Conservation (phyloP, 495 filamentous ascomycete species). For the Penicillium goetzii region DNA sequence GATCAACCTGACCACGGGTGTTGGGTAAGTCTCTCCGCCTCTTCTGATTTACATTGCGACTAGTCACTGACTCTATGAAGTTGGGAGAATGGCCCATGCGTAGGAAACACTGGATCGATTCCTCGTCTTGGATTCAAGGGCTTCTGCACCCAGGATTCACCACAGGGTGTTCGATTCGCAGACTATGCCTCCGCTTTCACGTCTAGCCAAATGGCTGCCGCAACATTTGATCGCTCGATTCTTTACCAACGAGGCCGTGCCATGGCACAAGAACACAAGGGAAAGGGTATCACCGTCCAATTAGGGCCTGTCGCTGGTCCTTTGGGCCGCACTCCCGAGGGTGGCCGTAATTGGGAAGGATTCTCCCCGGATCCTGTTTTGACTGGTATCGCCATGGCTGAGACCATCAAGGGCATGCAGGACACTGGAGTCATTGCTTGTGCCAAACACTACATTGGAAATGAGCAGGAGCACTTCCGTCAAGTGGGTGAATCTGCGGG, state of each 20-base stretch:
- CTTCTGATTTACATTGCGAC: background rate
- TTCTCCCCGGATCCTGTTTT: conserved; percentile 69
- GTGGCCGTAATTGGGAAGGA: conserved; percentile 70
- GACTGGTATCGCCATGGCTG: conserved; percentile 54
- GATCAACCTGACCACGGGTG: conserved; percentile 21
- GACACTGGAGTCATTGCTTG: conserved; percentile 57
- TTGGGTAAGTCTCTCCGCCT: conserved; percentile 11
- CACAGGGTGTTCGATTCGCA: conserved; percentile 52
- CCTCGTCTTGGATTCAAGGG: conserved; percentile 47
- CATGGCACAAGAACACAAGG: conserved; percentile 57
- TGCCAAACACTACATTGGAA: conserved; percentile 62
- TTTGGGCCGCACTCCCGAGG: conserved; percentile 32
- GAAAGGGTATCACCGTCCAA: conserved; percentile 50
- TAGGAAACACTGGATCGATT: conserved; percentile 68
- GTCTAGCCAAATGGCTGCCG: conserved; percentile 61
- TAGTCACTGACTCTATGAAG: conserved; percentile 2
- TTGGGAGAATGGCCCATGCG: conserved; percentile 61
- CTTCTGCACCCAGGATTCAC: conserved; percentile 60
- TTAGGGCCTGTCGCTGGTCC: conserved; percentile 55
- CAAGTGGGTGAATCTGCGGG: conserved; percentile 3
- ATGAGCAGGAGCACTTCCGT: conserved; percentile 55
- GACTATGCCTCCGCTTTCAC: conserved; percentile 57
- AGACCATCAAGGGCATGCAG: conserved; percentile 60
- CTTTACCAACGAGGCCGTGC: conserved; percentile 68
- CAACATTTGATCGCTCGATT: conserved; percentile 67